Base-by-base conservation (phyloP, 306 rosid genomes). In the Malus fusca region DNA sequence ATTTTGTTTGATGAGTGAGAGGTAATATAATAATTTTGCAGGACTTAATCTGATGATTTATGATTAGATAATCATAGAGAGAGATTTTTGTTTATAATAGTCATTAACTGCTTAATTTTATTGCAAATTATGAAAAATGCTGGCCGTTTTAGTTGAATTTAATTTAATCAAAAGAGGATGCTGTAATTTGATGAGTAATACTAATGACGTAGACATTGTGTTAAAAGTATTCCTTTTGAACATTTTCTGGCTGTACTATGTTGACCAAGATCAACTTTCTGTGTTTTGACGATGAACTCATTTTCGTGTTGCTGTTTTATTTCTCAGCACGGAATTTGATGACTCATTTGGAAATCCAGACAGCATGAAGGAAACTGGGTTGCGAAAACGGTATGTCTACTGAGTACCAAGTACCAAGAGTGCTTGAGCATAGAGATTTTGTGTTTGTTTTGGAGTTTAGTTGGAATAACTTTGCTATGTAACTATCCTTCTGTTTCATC, bases 361-460 rank as follows among this genome's bases (percentile, higher is more conserved):
- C 31, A 79, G 48, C 51, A 67, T 78, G 22, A 86, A 75, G 79
- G 96, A 89, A 84, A 85, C 70, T 78, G 78, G 85, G 69, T 88
- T 86, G 75, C 80, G 83, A 66, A 95, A 95, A 79, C 83, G 98
- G 99, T 90, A 83, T 58, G 35, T 52, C 31, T 65, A 53, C 43
- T 70, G 37, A 19, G 48, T 5, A 33, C 35, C 35, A 0, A 31
- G 35, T 33, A 33, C 37, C 37, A 33, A 33, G 37, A 33, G 37
- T 33, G 37, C 37, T 0, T 1, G 8, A 1, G 37, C 37, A 33
- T 33, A 33, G 2, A 33, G 8, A 37, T 37, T 35, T 35, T 37
- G 42, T 37, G 42, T 37, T 46, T 46, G 53, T 46, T 46, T 4
- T 46, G 15, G 53, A 46, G 5, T 17, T 46, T 46, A 5, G 15